phyloP scores from a whole-genome alignment of 116 monocot species.

The Papilionanthe hybrid region DNA sequence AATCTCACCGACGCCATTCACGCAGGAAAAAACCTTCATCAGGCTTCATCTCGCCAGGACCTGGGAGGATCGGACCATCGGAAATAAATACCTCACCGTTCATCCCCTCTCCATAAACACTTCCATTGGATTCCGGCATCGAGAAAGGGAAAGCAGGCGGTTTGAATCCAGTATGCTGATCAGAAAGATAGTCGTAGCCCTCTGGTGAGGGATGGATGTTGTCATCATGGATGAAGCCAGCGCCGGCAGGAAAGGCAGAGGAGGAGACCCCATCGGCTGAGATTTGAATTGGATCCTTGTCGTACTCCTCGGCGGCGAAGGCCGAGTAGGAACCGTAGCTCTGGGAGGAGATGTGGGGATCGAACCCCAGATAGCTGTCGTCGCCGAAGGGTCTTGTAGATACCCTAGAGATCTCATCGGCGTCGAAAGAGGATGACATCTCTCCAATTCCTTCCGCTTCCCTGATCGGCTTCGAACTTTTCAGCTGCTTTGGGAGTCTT shows the following conservation, averaged over 20 bases:
- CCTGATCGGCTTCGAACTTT: too few relatives aligned
- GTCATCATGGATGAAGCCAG: neutral
- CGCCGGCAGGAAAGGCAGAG: neutral
- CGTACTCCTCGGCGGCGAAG: neutral
- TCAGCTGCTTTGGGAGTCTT: too few relatives aligned
- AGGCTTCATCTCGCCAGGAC: constrained; percentile 37
- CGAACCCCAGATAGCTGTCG: constrained; percentile 42
- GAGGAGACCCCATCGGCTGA: neutral
- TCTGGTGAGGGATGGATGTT: constrained; percentile 18
- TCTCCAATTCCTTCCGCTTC: too few relatives aligned
- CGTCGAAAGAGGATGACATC: too few relatives aligned
- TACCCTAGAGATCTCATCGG: constrained; percentile 16
- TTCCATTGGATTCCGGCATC: constrained; percentile 51
- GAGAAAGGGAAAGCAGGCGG: constrained; percentile 9
- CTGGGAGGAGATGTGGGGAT: constrained; percentile 4
- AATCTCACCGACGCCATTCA: constrained; percentile 65
- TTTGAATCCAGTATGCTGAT: neutral
- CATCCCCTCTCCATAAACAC: constrained; percentile 13
- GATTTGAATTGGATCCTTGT: neutral
- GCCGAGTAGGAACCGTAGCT: neutral
- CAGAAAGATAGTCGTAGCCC: constrained; percentile 10
- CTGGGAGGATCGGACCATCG: constrained; percentile 43
- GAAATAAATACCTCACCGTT: constrained; percentile 25
- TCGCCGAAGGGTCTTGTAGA: constrained; percentile 46
- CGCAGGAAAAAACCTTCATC: constrained; percentile 63